These are phyloP conservation scores for Candida suzukii DNA, from an alignment of 805 yeast genomes.

Conservation along the genomic window DNA sequence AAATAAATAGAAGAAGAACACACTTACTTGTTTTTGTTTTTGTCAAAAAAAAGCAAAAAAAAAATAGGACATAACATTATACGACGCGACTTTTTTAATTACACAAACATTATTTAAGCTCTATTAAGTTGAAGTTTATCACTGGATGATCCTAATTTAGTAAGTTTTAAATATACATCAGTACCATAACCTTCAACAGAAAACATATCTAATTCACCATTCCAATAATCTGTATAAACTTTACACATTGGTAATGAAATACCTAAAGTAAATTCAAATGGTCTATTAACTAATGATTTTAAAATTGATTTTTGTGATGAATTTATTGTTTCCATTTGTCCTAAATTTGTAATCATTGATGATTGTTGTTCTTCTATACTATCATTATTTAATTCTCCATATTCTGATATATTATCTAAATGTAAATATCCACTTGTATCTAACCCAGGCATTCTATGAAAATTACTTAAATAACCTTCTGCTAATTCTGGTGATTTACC, in stretches of 20 bases:
- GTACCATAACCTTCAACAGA: slow-evolving; percentile 89
- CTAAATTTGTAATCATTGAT: slow-evolving; percentile 13
- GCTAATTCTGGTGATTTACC: slow-evolving; percentile 64
- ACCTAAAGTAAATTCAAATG: slow-evolving; percentile 71
- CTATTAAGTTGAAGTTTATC: slow-evolving; percentile 64
- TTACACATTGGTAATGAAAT: slow-evolving; percentile 89
- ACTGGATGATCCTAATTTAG: slow-evolving; percentile 66
- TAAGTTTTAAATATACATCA: slow-evolving; percentile 74
- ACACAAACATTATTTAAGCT: slow-evolving; percentile 33
- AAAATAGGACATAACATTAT: too few relatives aligned
- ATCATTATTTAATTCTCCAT: background rate
- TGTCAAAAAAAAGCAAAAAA: too few relatives aligned
- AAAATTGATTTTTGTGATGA: slow-evolving; percentile 42
- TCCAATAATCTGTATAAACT: slow-evolving; percentile 95
- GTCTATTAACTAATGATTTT: slow-evolving; percentile 59
- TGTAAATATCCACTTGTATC: background rate
- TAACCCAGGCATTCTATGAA: slow-evolving; percentile 65
- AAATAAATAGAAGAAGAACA: too few relatives aligned
- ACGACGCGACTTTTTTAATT: background rate
- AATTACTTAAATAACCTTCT: slow-evolving; percentile 49
- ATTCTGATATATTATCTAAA: background rate
- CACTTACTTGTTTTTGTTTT: too few relatives aligned
- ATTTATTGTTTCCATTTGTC: slow-evolving; percentile 22
- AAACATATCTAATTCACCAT: slow-evolving; percentile 77
- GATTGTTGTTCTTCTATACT: background rate